Conservation (phyloP, 352 stramenopile genomes). For the Aphanomyces stellatus region DNA sequence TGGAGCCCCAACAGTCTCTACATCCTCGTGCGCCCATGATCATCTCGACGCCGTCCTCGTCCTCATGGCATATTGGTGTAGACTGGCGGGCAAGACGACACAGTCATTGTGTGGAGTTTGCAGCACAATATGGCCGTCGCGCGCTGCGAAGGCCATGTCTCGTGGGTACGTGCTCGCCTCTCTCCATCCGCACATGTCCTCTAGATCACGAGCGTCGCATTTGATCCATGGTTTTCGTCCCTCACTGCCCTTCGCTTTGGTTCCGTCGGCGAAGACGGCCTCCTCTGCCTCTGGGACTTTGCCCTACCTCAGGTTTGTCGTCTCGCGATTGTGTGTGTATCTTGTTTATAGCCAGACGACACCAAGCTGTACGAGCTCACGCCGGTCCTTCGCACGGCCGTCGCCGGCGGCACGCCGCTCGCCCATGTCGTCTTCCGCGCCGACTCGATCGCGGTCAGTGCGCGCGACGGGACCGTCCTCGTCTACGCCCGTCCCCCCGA, state of each 20-base stretch:
- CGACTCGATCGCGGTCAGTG: background rate
- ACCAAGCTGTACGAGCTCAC: background rate
- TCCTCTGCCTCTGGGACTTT: slow-evolving; percentile 17
- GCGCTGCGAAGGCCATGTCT: slow-evolving; percentile 17
- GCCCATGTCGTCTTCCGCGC: slow-evolving; percentile 4
- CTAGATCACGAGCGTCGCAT: slow-evolving; percentile 16
- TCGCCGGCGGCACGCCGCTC: background rate
- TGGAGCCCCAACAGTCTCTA: slow-evolving; percentile 19
- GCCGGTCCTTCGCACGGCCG: background rate
- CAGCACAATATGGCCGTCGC: slow-evolving; percentile 10
- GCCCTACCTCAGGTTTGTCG: background rate
- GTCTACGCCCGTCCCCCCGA: slow-evolving; percentile 1
- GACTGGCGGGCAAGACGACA: slow-evolving; percentile 17
- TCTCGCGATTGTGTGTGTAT: background rate
- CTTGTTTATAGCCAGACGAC: background rate
- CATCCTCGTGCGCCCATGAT: slow-evolving; percentile 1
- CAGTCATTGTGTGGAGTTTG: slow-evolving; percentile 13
- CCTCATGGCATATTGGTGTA: too few species aligned
- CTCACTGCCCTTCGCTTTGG: slow-evolving; percentile 1
- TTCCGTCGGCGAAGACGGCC: slow-evolving; percentile 17
- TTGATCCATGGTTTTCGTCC: slow-evolving; percentile 16
- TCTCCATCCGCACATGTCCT: background rate
- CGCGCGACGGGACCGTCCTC: background rate
- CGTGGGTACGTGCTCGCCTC: background rate
- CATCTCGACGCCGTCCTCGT: background rate